phyloP scores from a whole-genome alignment of 257 asterid species.

The Anisodus acutangulus region DNA sequence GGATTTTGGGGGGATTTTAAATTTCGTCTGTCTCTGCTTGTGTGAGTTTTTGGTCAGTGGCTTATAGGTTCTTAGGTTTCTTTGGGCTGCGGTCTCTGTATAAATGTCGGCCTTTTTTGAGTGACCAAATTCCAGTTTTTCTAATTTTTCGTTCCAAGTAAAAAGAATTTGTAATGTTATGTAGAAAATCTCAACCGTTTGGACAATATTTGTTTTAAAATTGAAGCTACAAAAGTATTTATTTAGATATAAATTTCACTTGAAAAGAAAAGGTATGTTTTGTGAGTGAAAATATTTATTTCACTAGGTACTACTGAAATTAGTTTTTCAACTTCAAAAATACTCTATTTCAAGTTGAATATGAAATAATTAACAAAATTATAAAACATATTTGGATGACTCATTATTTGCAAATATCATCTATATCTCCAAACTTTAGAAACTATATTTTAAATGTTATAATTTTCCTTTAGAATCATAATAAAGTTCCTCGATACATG shows the following conservation, averaged over 20 bases:
- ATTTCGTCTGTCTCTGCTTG: too few species aligned
- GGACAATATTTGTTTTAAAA: too few species aligned
- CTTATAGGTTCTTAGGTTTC: background rate
- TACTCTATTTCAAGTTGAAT: background rate
- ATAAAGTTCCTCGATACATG: too few species aligned
- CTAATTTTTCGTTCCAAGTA: too few species aligned
- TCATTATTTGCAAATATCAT: too few species aligned
- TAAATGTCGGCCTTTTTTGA: background rate
- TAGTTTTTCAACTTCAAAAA: background rate
- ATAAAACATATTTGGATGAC: background rate
- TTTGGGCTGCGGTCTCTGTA: background rate
- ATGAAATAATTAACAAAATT: background rate
- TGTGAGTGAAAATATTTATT: too few species aligned
- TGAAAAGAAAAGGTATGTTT: background rate
- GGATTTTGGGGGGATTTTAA: background rate
- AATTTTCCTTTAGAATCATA: too few species aligned
- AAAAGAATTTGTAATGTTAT: background rate
- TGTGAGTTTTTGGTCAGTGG: background rate
- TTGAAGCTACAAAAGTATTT: background rate
- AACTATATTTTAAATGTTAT: too few species aligned
- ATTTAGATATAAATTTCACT: background rate
- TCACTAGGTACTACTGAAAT: background rate
- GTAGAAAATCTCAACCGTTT: background rate
- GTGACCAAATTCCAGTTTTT: too few species aligned
- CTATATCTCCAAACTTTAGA: too few species aligned